These are phyloP conservation scores for Tubosaeta sp. DNA, from an alignment of 768 basidiomycete species.

Conservation along the genomic window DNA sequence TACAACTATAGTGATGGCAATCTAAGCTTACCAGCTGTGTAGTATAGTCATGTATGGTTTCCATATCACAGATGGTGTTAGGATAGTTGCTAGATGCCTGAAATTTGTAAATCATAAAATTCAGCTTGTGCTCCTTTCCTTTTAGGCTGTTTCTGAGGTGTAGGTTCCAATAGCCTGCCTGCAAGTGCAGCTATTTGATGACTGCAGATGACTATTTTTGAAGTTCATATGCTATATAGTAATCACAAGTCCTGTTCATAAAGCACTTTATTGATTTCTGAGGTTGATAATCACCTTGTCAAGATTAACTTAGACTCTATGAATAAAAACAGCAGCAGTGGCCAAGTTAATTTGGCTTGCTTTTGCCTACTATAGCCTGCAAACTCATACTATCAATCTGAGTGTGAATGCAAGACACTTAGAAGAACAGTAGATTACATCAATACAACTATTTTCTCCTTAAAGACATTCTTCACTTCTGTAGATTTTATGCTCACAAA, in stretches of 20 bases:
- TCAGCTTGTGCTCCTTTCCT: not conserved
- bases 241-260: not conserved
- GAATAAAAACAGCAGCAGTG: too few species aligned
- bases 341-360: too few species aligned
- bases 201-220: not conserved
- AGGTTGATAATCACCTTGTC: too few species aligned
- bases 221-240: not conserved
- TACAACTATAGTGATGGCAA: too few species aligned
- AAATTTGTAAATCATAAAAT: not conserved
- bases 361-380: too few species aligned
- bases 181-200: not conserved
- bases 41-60: not conserved
- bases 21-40: not conserved
- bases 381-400: too few species aligned
- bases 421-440: too few species aligned
- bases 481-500: too few species aligned
- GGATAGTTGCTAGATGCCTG: not conserved
- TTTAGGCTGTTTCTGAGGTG: not conserved
- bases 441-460: too few species aligned
- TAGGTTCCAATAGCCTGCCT: not conserved
- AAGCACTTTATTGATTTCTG: not conserved
- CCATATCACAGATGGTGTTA: not conserved
- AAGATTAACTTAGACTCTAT: too few species aligned
- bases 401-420: too few species aligned
- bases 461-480: too few species aligned